A percentile compares a stretch with the other conserved stretches of the same genome.
Evolutionary conservation across 2,329 filamentous ascomycete genomes (phyloP).

Genomic region (Arthrobotrys sphaeroides): DNA sequence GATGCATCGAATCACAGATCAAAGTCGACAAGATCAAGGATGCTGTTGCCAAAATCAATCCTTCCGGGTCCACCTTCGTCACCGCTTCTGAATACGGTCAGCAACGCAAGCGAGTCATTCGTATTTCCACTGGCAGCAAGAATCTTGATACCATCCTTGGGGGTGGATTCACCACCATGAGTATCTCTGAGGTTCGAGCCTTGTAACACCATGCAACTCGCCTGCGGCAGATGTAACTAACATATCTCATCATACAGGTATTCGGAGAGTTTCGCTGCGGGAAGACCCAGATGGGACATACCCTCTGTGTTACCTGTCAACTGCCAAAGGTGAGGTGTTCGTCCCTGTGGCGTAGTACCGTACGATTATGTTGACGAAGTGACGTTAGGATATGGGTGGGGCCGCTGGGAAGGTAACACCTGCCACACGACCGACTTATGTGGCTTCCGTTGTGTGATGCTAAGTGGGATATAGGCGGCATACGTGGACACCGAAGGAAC

Average conservation of each 20-base stretch:
- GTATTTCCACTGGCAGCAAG: conserved; percentile 75
- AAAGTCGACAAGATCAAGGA: conserved; percentile 78
- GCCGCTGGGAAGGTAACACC: conserved; percentile 71
- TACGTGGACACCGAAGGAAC: conserved; percentile 75
- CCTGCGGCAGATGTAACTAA: not conserved
- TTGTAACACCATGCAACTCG: not conserved
- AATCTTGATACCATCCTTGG: conserved; percentile 72
- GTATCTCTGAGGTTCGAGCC: conserved; percentile 68
- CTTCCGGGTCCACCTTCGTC: conserved; percentile 70
- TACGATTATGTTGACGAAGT: conserved; percentile 45
- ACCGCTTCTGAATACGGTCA: conserved; percentile 73
- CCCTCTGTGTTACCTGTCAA: conserved; percentile 72
- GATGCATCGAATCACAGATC: conserved; percentile 59
- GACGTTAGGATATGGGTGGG: conserved; percentile 68
- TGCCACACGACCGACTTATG: not conserved
- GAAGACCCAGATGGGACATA: conserved; percentile 76
- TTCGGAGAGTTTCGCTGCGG: conserved; percentile 73
- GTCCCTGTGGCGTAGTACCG: not conserved
- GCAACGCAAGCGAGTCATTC: conserved; percentile 71
- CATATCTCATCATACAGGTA: conserved; percentile 60
- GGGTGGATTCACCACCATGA: conserved; percentile 76
- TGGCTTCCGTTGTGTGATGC: not conserved
- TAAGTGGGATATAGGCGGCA: conserved; percentile 60
- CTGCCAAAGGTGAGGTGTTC: conserved; percentile 62
- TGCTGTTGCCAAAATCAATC: conserved; percentile 70